phyloP scores from a whole-genome alignment of 2,329 filamentous ascomycete species.

The Penicillium thymicola region DNA sequence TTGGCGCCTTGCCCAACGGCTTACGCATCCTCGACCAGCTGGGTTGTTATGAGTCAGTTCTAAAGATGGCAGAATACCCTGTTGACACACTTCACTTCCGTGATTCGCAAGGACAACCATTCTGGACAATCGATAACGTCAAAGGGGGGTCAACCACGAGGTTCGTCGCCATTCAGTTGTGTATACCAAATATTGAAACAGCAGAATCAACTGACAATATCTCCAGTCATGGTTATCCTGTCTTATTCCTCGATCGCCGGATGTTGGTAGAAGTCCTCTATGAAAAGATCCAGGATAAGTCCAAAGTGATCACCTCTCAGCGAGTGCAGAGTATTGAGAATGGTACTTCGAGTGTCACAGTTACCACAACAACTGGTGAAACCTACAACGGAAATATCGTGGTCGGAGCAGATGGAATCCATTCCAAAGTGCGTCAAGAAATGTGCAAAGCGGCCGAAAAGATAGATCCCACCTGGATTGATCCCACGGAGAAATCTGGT shows the following conservation, averaged over 20 bases:
- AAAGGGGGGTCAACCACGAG: background rate
- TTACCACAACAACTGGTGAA: conserved; percentile 13
- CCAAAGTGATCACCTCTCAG: conserved; percentile 17
- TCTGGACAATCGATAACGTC: conserved; percentile 6
- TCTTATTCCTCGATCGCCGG: conserved; percentile 25
- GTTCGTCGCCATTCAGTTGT: background rate
- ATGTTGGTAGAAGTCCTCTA: conserved; percentile 25
- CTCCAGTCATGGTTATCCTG: conserved; percentile 21
- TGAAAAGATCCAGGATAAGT: conserved; percentile 23
- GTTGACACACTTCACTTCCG: conserved; percentile 9
- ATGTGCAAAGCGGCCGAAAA: conserved; percentile 29
- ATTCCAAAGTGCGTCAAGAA: conserved; percentile 36
- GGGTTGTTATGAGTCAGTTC: conserved; percentile 34
- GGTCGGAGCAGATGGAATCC: conserved; percentile 44
- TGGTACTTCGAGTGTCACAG: background rate
- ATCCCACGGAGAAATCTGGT: conserved; percentile 15
- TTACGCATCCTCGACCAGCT: conserved; percentile 51
- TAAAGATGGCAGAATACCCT: conserved; percentile 6
- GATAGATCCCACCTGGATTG: conserved; percentile 16
- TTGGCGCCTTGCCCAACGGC: conserved; percentile 47
- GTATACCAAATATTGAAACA: background rate
- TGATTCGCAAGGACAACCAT: conserved; percentile 2
- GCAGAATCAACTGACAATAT: background rate
- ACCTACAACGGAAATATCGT: conserved; percentile 31
- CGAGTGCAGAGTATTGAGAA: conserved; percentile 10